phyloP scores from a whole-genome alignment of 768 basidiomycete species.

The Cyclocybe aegerita region DNA sequence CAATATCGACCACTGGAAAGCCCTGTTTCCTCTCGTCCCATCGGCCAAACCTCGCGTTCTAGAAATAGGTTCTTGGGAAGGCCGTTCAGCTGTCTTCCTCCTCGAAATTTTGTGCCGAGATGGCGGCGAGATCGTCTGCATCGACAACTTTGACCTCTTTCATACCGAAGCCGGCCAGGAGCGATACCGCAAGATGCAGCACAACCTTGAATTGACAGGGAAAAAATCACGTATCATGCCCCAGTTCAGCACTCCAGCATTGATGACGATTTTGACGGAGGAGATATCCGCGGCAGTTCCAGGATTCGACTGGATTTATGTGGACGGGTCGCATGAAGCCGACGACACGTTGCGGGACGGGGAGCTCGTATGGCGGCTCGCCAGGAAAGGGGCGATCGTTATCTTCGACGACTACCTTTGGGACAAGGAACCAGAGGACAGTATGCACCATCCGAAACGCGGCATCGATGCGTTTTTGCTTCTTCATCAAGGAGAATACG shows the following conservation, averaged over 20 bases:
- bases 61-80: constrained; percentile 65
- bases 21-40: constrained; percentile 35
- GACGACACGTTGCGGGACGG: constrained; percentile 63
- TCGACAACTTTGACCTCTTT: constrained; percentile 62
- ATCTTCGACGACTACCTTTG: constrained; percentile 62
- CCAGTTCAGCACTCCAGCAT: constrained; percentile 52
- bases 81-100: constrained; percentile 59
- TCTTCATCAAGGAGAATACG: constrained; percentile 51
- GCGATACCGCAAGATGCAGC: constrained; percentile 39
- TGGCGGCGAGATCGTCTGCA: constrained; percentile 48
- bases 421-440: constrained; percentile 45
- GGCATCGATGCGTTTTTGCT: constrained; percentile 55
- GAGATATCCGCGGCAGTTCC: constrained; percentile 32
- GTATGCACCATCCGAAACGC: constrained; percentile 52
- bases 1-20: constrained; percentile 43
- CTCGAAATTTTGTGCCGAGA: constrained; percentile 43
- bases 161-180: constrained; percentile 45
- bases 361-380: constrained; percentile 57
- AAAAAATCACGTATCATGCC: constrained; percentile 44
- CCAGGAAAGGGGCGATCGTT: constrained; percentile 47
- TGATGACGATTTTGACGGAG: constrained; percentile 47
- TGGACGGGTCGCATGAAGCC: constrained; percentile 60
- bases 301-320: constrained; percentile 60
- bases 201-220: constrained; percentile 48
- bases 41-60: constrained; percentile 44